Evolutionary conservation across 2,329 filamentous ascomycete species (phyloP), one percentile per base, ranked within the genome.

Genomic region (Esteya vermicola): DNA sequence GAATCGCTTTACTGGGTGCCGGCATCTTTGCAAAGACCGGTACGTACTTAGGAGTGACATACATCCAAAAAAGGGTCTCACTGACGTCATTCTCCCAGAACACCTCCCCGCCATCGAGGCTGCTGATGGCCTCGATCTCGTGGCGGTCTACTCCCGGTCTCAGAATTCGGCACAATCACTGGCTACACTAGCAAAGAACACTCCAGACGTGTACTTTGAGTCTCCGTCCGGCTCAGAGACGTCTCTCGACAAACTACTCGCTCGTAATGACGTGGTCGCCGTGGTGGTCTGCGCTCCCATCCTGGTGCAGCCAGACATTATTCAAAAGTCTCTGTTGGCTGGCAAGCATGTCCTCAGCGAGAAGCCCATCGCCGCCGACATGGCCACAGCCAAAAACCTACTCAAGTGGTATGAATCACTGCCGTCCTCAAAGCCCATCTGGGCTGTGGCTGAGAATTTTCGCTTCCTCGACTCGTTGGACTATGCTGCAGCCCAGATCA

Each of bases 331-430:
- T 0, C 58, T 82, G 16, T 52, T 57, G 13, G 76, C 75, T 1
- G 75, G 76, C 16, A 83, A 82, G 55, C 76, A 82, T 51, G 77
- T 82, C 5, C 60, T 82, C 2, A 70, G 70, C 9, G 78, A 82
- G 58, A 83, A 83, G 58, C 78, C 78, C 27, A 64, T 82, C 35
- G 76, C 73, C 3, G 67, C 70, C 46, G 72, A 80, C 5, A 40
- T 62, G 6, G 48, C 49, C 12, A 43, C 45, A 5, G 48, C 50
- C 9, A 48, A 45, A 27, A 42, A 43, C 23, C 40, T 56, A 22
- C 42, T 57, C 4, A 25, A 44, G 5, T 56, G 54, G 45, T 59
- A 58, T 44, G 23, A 9, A 4, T 6, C 30, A n/a, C 23, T 40
- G 25, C 4, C 27, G 3, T 4, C 12, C 20, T 18, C 35, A 8